A percentile compares a stretch with the other conserved stretches of the same genome.
Conservation (phyloP, 202 grass and related monocot species). For the Eragrostis tef region DNA sequence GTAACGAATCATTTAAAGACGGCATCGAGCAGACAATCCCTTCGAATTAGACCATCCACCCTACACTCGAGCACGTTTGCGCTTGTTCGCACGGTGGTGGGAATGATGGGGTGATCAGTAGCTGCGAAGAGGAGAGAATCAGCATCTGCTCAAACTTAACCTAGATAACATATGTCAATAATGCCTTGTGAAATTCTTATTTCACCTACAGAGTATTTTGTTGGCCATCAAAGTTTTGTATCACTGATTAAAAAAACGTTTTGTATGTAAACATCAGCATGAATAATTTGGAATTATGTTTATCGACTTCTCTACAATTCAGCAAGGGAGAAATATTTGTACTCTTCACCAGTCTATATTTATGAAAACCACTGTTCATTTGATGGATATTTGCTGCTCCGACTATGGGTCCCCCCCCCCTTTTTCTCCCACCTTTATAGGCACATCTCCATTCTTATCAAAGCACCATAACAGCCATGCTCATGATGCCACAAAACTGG, state of each 20-base stretch:
- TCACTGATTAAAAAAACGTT: too few relatives aligned
- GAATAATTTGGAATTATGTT: too few relatives aligned
- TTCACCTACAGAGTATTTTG: neutral
- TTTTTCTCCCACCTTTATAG: too few relatives aligned
- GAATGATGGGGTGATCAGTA: constrained; percentile 5
- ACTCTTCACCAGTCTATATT: too few relatives aligned
- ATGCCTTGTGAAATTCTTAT: neutral
- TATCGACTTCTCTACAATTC: too few relatives aligned
- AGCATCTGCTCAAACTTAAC: neutral
- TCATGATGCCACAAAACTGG: too few relatives aligned
- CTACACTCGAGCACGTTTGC: neutral
- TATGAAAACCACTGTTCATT: too few relatives aligned
- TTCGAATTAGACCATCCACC: neutral
- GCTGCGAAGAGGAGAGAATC: neutral
- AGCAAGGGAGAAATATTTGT: too few relatives aligned
- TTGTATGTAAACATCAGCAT: neutral
- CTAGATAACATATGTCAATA: neutral
- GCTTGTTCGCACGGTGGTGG: neutral
- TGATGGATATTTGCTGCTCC: too few relatives aligned
- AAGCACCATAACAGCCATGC: too few relatives aligned
- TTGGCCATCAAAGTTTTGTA: neutral
- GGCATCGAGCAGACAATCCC: constrained; percentile 37
- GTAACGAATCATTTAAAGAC: constrained; percentile 22
- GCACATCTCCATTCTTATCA: too few relatives aligned
- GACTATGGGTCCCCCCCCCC: too few relatives aligned